Evolutionary conservation across 345 rosid genomes (phyloP).

Genomic region (Rhizophora apiculata): DNA sequence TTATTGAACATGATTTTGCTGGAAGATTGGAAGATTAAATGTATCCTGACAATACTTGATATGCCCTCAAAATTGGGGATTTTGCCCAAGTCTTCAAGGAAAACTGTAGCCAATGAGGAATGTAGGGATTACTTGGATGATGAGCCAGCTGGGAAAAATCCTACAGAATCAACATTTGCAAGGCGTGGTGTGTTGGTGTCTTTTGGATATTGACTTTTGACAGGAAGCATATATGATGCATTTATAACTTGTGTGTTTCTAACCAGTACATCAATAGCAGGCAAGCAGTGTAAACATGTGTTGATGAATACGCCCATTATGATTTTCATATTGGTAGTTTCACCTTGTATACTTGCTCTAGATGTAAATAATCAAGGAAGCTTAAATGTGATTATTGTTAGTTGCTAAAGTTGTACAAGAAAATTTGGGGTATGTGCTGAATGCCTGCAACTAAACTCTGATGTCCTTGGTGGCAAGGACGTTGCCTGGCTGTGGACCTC

Average conservation of each 20-base stretch:
- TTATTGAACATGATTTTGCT: background rate
- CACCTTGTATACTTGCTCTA: background rate
- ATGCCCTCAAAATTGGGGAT: background rate
- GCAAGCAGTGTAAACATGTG: background rate
- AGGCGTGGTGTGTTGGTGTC: background rate
- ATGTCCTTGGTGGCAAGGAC: no score
- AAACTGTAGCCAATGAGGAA: background rate
- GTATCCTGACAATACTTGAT: background rate
- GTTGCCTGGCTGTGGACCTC: no score
- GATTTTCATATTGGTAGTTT: background rate
- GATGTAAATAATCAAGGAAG: background rate
- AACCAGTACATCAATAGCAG: background rate
- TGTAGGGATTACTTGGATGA: background rate
- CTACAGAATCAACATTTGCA: background rate
- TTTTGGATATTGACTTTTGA: background rate
- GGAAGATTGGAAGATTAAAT: constrained; percentile 5
- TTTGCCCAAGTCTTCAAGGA: background rate
- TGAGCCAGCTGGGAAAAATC: background rate
- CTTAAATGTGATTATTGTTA: no score
- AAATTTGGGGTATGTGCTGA: no score
- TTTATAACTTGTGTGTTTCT: background rate
- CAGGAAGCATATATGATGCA: background rate
- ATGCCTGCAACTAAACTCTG: no score
- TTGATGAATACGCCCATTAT: background rate
- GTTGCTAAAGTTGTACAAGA: no score